Conservation (phyloP, 2,329 filamentous ascomycete species). For the Colletotrichum tabaci region DNA sequence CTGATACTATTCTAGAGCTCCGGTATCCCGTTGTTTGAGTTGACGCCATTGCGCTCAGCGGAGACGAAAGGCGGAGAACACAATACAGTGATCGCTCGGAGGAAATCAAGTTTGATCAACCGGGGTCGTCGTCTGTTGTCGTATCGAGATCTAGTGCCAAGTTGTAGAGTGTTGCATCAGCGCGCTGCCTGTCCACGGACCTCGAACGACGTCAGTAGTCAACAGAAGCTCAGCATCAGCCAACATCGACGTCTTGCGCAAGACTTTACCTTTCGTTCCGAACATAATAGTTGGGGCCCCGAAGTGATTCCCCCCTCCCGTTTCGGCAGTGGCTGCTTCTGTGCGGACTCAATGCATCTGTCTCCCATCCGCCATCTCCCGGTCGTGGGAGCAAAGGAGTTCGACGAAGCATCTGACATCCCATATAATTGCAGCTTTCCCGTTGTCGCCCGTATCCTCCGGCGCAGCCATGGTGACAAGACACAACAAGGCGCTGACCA, state of each 20-base stretch:
- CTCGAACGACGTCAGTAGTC: constrained; percentile 1
- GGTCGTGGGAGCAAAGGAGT: neutral
- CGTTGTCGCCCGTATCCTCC: neutral
- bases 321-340: constrained; percentile 8
- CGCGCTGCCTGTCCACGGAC: constrained; percentile 14
- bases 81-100: constrained; percentile 26
- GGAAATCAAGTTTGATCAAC: constrained; percentile 22
- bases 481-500: constrained; percentile 11
- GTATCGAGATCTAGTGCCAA: constrained; percentile 35
- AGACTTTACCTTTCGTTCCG: neutral
- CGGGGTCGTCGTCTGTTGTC: neutral
- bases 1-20: constrained; percentile 2
- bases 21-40: neutral
- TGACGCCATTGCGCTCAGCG: constrained; percentile 27
- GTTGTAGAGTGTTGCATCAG: constrained; percentile 13
- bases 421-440: constrained; percentile 5
- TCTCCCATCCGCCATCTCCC: neutral
- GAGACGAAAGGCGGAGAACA: constrained; percentile 29
- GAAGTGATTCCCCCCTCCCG: no score
- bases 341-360: neutral
- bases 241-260: neutral
- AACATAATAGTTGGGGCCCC: no score
- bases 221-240: neutral
- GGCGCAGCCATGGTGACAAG: constrained; percentile 8
- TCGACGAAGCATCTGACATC: neutral